Evolutionary conservation across 2,329 filamentous ascomycete species (phyloP).

Genomic region (Phaeosphaeria sp.): DNA sequence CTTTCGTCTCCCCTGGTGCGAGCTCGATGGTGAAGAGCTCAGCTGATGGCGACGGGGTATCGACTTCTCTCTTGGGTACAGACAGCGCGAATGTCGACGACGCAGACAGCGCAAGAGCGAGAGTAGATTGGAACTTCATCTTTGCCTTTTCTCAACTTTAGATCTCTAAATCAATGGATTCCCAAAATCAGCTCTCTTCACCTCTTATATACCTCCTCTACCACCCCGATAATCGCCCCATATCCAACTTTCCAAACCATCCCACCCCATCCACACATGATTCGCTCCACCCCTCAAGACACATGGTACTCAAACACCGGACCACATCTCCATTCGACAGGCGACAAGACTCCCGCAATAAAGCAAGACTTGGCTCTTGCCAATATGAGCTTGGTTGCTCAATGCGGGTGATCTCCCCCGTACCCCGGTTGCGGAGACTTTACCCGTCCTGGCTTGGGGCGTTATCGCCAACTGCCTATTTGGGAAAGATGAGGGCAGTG

Average conservation of each 20-base stretch:
- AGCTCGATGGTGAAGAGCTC: constrained; percentile 21
- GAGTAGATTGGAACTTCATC: constrained; percentile 14
- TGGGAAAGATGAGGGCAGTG: not conserved
- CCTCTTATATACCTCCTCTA: not conserved
- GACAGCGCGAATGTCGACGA: constrained; percentile 9
- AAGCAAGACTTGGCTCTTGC: constrained; percentile 17
- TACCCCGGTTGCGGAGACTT: constrained; percentile 12
- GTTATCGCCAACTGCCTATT: constrained; percentile 11
- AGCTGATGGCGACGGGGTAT: not conserved
- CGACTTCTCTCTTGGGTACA: constrained; percentile 3
- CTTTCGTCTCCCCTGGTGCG: constrained; percentile 20
- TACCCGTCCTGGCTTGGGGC: constrained; percentile 5
- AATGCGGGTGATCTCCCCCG: constrained; percentile 12
- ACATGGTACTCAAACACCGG: not conserved
- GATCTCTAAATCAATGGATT: not conserved
- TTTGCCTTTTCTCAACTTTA: not conserved
- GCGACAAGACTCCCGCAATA: constrained; percentile 18
- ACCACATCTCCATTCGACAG: constrained; percentile 12
- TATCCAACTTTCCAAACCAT: not conserved
- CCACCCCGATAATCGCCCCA: not conserved
- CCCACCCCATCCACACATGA: not conserved
- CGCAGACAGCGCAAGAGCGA: constrained; percentile 12
- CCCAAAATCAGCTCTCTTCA: not conserved
- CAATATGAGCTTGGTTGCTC: constrained; percentile 14
- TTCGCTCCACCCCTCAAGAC: constrained; percentile 1